Base-by-base conservation (phyloP, 495 filamentous ascomycete species). In the Astrothelium macrocarpum region DNA sequence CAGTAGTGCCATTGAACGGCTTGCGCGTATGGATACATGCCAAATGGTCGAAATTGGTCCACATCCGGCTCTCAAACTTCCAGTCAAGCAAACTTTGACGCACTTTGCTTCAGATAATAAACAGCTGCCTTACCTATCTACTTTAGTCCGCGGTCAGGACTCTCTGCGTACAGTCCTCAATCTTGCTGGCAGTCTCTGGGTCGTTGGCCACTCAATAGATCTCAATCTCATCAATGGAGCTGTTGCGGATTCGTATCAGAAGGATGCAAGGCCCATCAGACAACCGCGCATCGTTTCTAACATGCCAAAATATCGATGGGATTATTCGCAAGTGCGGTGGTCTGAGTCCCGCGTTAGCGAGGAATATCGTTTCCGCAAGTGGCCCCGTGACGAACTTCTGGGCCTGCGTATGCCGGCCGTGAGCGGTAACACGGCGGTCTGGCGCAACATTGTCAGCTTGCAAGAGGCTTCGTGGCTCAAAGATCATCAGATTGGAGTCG, bases 321-420 rank as follows among this genome's bases (percentile, higher is more conserved):
- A 49, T 16, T 28, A 49, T 32, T 49, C 10, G 14, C n/a, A 49
- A 16, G 26, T 20, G 10, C n/a, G 25, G 45, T 26, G 64, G 60
- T 32, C 58, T 62, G 45, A 42, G 53, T 29, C 31, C 56, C 31
- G 83, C 11, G 73, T 78, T 64, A 81, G 78, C n/a, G 68, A 75
- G n/a, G 26, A 61, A 0, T 82, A 82, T 66, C 78, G 82, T 46
- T 73, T 76, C 43, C 75, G 78, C 29, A 73, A 74, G 1, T 70
- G 71, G 20, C 68, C 73, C 1, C 72, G 78, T 5, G 81, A 81
- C 39, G 83, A 85, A 66, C 71, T 87, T 0, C 73, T 88, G 1
- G 86, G 85, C 0, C 70, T 75, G 9, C 72, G 75, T 4, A 73
- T 75, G n/a, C n/a, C n/a, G n/a, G n/a, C n/a, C n/a, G n/a, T n/a